Evolutionary conservation across 2,329 filamentous ascomycete species (phyloP).

Genomic region (Lojkania enalia): DNA sequence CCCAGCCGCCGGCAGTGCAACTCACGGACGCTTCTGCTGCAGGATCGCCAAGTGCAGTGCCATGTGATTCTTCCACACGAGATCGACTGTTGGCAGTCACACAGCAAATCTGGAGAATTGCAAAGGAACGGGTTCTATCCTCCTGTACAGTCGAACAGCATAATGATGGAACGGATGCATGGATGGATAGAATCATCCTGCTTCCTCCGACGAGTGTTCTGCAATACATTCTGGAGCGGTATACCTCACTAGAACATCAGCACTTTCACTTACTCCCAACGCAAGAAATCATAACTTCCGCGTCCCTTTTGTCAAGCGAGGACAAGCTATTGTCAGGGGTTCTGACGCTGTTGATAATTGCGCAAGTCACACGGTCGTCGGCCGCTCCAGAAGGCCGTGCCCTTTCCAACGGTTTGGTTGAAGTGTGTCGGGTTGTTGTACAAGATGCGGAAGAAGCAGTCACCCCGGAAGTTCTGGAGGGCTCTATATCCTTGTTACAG

Average conservation of each 20-base stretch:
- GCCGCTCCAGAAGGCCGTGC: constrained; percentile 1
- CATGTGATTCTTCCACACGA: background rate
- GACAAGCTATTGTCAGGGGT: constrained; percentile 1
- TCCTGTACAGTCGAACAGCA: background rate
- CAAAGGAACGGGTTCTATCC: background rate
- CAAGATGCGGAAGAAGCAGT: background rate
- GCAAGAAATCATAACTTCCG: background rate
- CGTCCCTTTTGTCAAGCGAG: background rate
- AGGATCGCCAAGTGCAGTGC: background rate
- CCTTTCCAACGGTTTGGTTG: constrained; percentile 6
- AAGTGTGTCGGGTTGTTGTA: constrained; percentile 2
- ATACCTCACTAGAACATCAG: background rate
- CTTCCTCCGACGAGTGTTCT: constrained; percentile 5
- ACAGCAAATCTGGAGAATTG: constrained; percentile 5
- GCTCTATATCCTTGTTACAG: background rate
- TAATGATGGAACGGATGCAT: background rate
- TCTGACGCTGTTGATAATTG: constrained; percentile 7
- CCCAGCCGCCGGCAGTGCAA: constrained; percentile 17
- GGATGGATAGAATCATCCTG: constrained; percentile 7
- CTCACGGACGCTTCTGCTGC: background rate
- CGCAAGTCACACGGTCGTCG: constrained; percentile 1
- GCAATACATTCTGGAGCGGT: background rate
- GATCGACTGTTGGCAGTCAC: constrained; percentile 4
- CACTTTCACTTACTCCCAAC: background rate
- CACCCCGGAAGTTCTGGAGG: constrained; percentile 1